phyloP scores from a whole-genome alignment of 2,329 filamentous ascomycete species.

The Colletotrichum agaves region DNA sequence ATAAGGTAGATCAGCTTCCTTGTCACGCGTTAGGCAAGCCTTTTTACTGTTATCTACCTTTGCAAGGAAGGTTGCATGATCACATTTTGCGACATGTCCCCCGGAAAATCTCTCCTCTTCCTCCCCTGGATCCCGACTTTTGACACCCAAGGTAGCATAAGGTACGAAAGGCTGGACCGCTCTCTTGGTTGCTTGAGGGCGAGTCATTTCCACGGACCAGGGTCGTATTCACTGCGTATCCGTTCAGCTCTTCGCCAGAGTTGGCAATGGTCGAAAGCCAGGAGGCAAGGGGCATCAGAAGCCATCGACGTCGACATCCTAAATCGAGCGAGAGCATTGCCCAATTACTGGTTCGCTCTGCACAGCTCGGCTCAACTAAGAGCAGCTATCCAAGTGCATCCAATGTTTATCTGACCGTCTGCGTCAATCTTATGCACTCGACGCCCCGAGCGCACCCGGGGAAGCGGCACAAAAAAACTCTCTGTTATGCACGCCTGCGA shows the following conservation, averaged over 20 bases:
- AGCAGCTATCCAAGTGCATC: constrained; percentile 8
- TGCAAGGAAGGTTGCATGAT: constrained; percentile 2
- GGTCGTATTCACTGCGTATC: neutral
- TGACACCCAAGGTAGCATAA: no score
- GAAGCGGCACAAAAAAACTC: constrained; percentile 26
- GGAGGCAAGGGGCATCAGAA: neutral
- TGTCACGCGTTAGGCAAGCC: neutral
- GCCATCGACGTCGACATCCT: neutral
- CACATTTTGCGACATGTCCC: constrained; percentile 5
- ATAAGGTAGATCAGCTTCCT: neutral
- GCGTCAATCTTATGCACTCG: constrained; percentile 24
- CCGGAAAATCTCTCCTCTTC: constrained; percentile 5
- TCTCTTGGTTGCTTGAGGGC: constrained; percentile 14
- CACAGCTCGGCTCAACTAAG: constrained; percentile 1
- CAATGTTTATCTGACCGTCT: constrained; percentile 35
- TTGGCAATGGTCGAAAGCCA: neutral
- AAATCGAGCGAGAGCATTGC: constrained; percentile 1
- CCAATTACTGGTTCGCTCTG: neutral
- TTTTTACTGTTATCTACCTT: neutral
- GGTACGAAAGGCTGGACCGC: neutral
- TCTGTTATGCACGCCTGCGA: constrained; percentile 25
- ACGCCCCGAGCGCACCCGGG: constrained; percentile 26
- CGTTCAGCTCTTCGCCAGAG: neutral
- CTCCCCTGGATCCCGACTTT: neutral
- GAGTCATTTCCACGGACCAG: constrained; percentile 26